Base-by-base conservation (phyloP, 768 basidiomycete genomes). In the Phlebiopsis flavidoalba region DNA sequence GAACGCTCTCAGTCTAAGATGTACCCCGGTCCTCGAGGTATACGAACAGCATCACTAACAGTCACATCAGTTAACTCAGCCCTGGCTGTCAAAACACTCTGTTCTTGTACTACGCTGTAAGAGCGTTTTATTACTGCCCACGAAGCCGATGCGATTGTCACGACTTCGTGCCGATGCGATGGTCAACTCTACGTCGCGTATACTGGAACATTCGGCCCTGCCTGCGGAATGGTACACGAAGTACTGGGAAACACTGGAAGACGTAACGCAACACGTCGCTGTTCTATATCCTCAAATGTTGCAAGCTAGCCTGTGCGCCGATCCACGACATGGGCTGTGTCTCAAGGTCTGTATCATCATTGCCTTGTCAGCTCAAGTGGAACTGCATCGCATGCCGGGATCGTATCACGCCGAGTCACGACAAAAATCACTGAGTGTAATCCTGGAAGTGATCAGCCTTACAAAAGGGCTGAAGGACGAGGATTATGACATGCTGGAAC, bases 291-390 rank as follows among this genome's bases (percentile, higher is more conserved):
- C 59, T 3, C 57, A 63, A 46, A 65, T 65, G 67, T 64, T 70
- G 40, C 64, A 64, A 58, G 51, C 65, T 61, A 64, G 63, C 45
- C 63, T 67, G 50, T 60, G 60, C 51, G 49, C 45, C 22, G 63
- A 67, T 40, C 63, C 62, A 17, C 62, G 60, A 51, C 53, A 63
- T 21, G 61, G 59, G 26, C 60, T 68, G 26, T 55, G 60, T 50
- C 62, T 67, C 50, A 70, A 67, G 60, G 62, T 70, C 60, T 65
- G 62, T 46, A 46, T 65, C 48, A 65, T 70, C 53, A 59, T 70
- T 49, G 57, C 63, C 15, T 60, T 70, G 55, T 54, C 69, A 40
- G 67, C 64, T 31, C 57, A 64, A 54, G 62, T 67, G 21, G 67
- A 67, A 58, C 62, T 70, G 43, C 65, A 68, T 45, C 65, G 67